Base-by-base conservation (phyloP, 2,329 filamentous ascomycete species). In the Exophiala aquamarina region DNA sequence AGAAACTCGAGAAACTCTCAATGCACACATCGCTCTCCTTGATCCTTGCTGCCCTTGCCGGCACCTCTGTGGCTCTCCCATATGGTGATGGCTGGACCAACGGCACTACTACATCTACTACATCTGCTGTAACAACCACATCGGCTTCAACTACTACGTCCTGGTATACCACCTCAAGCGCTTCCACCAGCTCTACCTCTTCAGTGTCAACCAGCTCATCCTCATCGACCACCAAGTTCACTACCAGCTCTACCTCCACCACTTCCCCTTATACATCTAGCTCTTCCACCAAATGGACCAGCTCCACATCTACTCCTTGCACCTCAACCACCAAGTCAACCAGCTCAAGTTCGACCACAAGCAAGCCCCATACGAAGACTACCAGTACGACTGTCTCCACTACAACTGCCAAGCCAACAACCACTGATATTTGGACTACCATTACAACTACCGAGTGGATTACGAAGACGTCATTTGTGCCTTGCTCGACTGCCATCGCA, bases 401-500 rank as follows among this genome's bases (percentile, higher is more conserved):
- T 19, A 47, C 49, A 26, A 45, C 37, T 9, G 23, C 49, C 14
- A 15, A 35, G 15, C 41, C 39, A 11, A 49, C 45, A 3, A 42
- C 38, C 7, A 50, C 47, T 9, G 48, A 41, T 15, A 50, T 36
- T 13, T 50, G 48, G 29, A 57, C 46, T 15, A 50, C 50, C 26
- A 52, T 47, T 20, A 60, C 60, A 11, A 56, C 56, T 21, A 63
- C 60, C 17, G 59, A 62, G 36, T 63, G 55, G 28, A 59, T 63
- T 46, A 64, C 61, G 26, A 56, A 42, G 35, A 66, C 63, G 4
- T 61, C 50, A 3, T 66, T 63, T 35, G 58, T 66, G 29, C 65
- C 65, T n/a, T 63, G 59, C 52, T 66, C 64, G n/a, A 65, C 61
- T 23, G 47, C 63, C 8, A 48, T 66, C 28, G 57, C 54, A 32